phyloP scores from a whole-genome alignment of 2,329 filamentous ascomycete genomes.

The Fusarium longipes region DNA sequence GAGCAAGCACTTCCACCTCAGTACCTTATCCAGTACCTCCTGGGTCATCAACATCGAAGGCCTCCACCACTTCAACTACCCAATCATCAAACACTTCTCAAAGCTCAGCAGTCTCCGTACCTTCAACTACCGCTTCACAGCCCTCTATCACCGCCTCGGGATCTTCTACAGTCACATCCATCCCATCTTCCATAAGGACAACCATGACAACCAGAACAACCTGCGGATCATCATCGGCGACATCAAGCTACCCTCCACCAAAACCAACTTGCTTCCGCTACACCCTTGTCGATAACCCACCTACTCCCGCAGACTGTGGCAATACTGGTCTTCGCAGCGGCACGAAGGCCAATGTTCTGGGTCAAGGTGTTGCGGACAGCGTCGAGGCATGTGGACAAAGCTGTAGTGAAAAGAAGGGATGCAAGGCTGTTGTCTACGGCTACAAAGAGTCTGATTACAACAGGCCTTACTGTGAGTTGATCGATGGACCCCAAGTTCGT shows the following conservation, averaged over 20 bases:
- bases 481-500: conserved; percentile 12
- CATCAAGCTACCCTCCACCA: conserved; percentile 4
- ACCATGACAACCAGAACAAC: conserved; percentile 6
- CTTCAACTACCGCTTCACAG: neutral
- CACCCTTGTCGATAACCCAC: conserved; percentile 19
- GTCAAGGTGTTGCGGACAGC: conserved; percentile 26
- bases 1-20: neutral
- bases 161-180: conserved; percentile 5
- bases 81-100: neutral
- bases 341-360: conserved; percentile 23
- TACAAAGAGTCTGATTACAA: conserved; percentile 27
- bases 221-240: neutral
- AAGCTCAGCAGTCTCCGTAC: neutral
- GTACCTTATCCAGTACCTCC: neutral
- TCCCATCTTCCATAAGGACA: neutral
- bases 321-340: conserved; percentile 17
- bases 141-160: neutral
- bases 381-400: conserved; percentile 33
- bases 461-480: conserved; percentile 29
- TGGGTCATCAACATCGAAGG: neutral
- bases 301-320: conserved; percentile 11
- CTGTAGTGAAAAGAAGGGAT: conserved; percentile 17
- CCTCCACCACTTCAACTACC: neutral
- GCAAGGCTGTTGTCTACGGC: conserved; percentile 26
- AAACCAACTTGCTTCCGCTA: conserved; percentile 33